Conservation (phyloP, 2,329 filamentous ascomycete genomes). For the Penicillium polonicum region DNA sequence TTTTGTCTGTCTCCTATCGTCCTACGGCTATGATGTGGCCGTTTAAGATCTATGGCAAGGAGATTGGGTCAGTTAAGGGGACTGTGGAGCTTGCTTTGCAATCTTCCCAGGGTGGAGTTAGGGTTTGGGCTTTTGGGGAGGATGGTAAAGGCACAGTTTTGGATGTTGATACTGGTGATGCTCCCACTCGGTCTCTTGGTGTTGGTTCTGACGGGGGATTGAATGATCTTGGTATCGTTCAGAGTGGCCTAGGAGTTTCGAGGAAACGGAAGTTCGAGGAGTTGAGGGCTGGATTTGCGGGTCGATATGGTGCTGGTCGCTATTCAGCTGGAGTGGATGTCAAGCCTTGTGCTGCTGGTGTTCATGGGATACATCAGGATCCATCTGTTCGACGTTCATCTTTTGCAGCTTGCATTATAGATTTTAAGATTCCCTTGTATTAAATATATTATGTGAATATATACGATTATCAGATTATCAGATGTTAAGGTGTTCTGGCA, state of each 20-base stretch:
- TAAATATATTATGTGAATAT: neutral
- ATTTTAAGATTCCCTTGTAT: slow-evolving; percentile 33
- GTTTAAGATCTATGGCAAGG: slow-evolving; percentile 50
- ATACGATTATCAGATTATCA: neutral
- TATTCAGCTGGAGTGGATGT: slow-evolving; percentile 14
- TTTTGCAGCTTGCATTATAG: slow-evolving; percentile 39
- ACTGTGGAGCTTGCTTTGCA: slow-evolving; percentile 54
- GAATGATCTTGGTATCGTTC: slow-evolving; percentile 18
- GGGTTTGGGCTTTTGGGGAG: slow-evolving; percentile 54
- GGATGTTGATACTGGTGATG: slow-evolving; percentile 41
- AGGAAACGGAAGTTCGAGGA: slow-evolving; percentile 32
- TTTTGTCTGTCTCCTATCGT: slow-evolving; percentile 36
- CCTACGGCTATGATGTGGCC: slow-evolving; percentile 48
- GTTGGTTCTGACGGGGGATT: slow-evolving; percentile 28
- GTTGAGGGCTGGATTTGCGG: slow-evolving; percentile 23
- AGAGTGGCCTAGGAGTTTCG: slow-evolving; percentile 9
- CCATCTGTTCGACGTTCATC: slow-evolving; percentile 27
- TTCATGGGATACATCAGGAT: slow-evolving; percentile 2
- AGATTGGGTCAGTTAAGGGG: slow-evolving; percentile 47
- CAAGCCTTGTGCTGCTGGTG: slow-evolving; percentile 5
- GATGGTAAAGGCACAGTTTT: slow-evolving; percentile 48
- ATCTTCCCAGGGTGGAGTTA: slow-evolving; percentile 42
- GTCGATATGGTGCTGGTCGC: slow-evolving; percentile 23
- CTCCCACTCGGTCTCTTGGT: slow-evolving; percentile 16
- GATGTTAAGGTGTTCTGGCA: neutral